Base-by-base conservation (phyloP, 1,284 basidiomycete genomes). In the Cutaneotrichosporon sp. region DNA sequence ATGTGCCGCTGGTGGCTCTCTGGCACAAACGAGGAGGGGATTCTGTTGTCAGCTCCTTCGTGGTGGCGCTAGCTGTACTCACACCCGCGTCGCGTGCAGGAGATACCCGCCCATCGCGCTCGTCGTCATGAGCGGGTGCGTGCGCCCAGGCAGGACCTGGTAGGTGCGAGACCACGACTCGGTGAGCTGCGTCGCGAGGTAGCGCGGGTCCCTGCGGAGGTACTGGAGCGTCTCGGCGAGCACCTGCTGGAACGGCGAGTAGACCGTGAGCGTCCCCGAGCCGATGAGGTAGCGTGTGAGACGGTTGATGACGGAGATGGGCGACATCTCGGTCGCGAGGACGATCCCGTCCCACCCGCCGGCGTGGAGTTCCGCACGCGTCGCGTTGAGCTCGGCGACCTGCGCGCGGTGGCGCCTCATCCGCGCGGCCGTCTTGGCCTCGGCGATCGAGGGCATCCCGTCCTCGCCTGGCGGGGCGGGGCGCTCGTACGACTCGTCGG, bases 41-140 rank as follows among this genome's bases (percentile, higher is more conserved):
- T 60, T 13, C 72, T 74, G 60, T 3, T 1, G 25, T 27, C 36
- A 18, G 54, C 33, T 25, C 56, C 45, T 29, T n/a, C 22, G 20
- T 2, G 11, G 51, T 31, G 42, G 36, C 49, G 38, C 2, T n/a
- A 50, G 42, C 11, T 20, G 6, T 6, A 82, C 88, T 60, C 81
- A 92, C 89, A 98, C 87, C 84, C 90, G 90, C 43, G 88, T 88
- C 8, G 89, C 86, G 74, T 91, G 88, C 52, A 98, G 82, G 29
- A 99, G 81, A 79, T 88, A 97, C 0, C 97, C 95, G 5, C 91
- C 94, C 3, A 89, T 89, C 1, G 91, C 92, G 18, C 91, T 89
- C 53, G 89, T 92, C 62, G 84, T 89, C 97, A 99, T 99, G 69
- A 87, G 87, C 0, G 97, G 97, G 81, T 99, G 97, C 46, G 92